Conservation (phyloP, 192 early-diverging fungal species). For the Umbelopsis vinacea region DNA sequence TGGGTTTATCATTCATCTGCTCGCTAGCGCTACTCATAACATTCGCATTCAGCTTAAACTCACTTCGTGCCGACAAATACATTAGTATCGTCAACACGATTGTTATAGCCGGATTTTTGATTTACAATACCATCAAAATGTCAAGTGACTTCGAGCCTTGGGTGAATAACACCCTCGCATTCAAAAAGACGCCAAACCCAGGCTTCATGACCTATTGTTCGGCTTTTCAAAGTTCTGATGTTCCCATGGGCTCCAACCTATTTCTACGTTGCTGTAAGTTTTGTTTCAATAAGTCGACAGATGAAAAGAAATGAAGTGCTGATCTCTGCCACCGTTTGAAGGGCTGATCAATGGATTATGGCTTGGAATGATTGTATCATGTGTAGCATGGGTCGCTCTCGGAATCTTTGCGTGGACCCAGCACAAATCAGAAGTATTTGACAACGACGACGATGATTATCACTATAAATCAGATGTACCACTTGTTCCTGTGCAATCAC, state of each 20-base stretch:
- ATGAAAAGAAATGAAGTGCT: not conserved
- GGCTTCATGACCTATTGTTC: conserved; percentile 4
- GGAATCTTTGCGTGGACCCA: conserved; percentile 13
- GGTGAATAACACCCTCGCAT: not conserved
- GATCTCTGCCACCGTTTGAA: not conserved
- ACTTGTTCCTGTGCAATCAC: conserved; percentile 3
- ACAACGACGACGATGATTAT: conserved; percentile 1
- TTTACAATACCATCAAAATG: conserved; percentile 13
- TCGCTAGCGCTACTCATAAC: not conserved
- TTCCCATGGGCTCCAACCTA: not conserved
- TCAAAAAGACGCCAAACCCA: not conserved
- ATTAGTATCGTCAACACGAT: not conserved
- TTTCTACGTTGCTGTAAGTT: conserved; percentile 17
- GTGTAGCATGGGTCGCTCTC: conserved; percentile 1
- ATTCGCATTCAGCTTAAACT: not conserved
- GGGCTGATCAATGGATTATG: conserved; percentile 16
- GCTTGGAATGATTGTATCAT: conserved; percentile 5
- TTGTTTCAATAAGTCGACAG: not conserved
- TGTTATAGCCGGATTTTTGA: not conserved
- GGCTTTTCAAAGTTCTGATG: not conserved
- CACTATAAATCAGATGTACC: conserved; percentile 14
- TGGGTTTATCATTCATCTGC: not conserved
- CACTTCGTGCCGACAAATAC: not conserved
- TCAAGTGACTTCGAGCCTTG: not conserved
- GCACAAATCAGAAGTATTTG: conserved; percentile 6